Evolutionary conservation across 257 asterid genomes (phyloP).

Genomic region (Echites panduratus): DNA sequence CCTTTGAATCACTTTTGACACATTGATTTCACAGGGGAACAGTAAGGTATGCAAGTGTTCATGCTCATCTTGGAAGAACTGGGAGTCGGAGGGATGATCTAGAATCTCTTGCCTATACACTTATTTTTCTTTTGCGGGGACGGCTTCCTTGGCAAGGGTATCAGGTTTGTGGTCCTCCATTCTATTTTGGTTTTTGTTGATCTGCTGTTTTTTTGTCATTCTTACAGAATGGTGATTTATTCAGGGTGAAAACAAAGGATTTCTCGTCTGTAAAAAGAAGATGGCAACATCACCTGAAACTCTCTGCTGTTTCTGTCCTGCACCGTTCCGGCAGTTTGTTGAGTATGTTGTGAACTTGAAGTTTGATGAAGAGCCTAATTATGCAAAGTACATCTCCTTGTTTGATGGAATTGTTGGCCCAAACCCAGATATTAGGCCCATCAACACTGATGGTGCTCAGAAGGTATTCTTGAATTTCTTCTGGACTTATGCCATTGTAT

Average conservation of each 20-base stretch:
- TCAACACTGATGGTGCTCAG: conserved; percentile 23
- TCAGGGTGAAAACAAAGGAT: conserved; percentile 9
- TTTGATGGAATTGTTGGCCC: conserved; percentile 20
- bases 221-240: background rate
- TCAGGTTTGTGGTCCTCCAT: conserved; percentile 32
- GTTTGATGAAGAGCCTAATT: conserved; percentile 23
- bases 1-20: background rate
- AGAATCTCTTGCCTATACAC: conserved; percentile 71
- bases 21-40: conserved; percentile 48
- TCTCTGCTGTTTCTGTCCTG: conserved; percentile 19
- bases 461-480: conserved; percentile 5
- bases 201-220: background rate
- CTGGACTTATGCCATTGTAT: background rate
- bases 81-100: conserved; percentile 74
- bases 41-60: conserved; percentile 69
- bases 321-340: conserved; percentile 17
- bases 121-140: conserved; percentile 61
- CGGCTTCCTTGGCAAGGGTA: conserved; percentile 74
- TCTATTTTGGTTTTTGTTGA: background rate
- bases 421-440: conserved; percentile 19
- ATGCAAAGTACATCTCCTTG: conserved; percentile 16
- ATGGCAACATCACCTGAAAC: conserved; percentile 20
- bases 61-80: conserved; percentile 73
- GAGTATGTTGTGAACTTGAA: conserved; percentile 20
- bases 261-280: conserved; percentile 16